phyloP scores from a whole-genome alignment of 768 basidiomycete species.

The Auricularia heimuer region DNA sequence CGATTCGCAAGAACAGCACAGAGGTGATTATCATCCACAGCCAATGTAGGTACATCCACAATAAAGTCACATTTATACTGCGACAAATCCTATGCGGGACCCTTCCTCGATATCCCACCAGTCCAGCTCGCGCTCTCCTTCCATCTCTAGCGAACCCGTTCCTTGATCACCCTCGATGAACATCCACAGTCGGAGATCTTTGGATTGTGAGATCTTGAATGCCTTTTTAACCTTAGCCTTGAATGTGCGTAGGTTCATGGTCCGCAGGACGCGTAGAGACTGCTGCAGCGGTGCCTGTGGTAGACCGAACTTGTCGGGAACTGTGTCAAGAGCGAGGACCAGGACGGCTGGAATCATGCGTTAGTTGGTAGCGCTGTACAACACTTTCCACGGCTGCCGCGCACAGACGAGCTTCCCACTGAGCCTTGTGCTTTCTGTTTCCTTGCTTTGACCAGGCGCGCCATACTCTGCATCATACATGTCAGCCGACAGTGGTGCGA shows the following conservation, averaged over 20 bases:
- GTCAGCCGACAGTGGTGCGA: not conserved
- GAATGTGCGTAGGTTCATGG: conserved; percentile 56
- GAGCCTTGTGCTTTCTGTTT: conserved; percentile 32
- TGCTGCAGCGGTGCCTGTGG: not conserved
- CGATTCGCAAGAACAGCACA: too few species aligned
- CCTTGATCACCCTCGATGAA: conserved; percentile 32
- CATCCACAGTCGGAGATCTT: conserved; percentile 43
- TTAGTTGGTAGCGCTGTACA: too few species aligned
- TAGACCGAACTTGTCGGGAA: conserved; percentile 14
- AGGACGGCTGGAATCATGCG: conserved; percentile 2
- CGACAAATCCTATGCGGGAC: conserved; percentile 22
- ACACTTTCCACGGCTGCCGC: conserved; percentile 8
- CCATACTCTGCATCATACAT: conserved; percentile 8
- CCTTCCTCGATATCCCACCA: conserved; percentile 66
- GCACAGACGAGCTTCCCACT: conserved; percentile 53
- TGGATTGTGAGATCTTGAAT: conserved; percentile 19
- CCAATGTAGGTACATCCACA: not conserved
- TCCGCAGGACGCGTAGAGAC: conserved; percentile 49
- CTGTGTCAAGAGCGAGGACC: conserved; percentile 10
- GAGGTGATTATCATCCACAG: not conserved
- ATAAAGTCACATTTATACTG: not conserved
- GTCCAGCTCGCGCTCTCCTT: conserved; percentile 41
- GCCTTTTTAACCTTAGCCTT: conserved; percentile 54
- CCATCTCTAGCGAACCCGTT: conserved; percentile 28
- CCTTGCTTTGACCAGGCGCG: conserved; percentile 4